phyloP scores from a whole-genome alignment of 306 rosid species.

The Psophocarpus tetragonolobus region DNA sequence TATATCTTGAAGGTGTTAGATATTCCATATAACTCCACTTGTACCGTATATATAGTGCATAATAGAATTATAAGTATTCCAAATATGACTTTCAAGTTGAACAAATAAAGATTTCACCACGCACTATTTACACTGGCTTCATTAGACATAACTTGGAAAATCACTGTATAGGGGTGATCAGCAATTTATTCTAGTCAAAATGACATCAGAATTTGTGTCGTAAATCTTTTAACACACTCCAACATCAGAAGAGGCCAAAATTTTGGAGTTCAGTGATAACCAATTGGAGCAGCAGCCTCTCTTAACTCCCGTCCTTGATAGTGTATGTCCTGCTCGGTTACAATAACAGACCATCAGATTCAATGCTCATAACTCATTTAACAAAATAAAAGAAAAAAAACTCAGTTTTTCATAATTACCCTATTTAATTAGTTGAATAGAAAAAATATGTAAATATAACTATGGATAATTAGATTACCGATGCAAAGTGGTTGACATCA shows the following conservation, averaged over 20 bases:
- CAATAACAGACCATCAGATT: slow-evolving; percentile 9
- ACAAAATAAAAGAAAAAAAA: too few relatives aligned
- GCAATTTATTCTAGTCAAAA: slow-evolving; percentile 31
- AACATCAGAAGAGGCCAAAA: not conserved
- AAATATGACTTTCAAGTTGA: slow-evolving; percentile 14
- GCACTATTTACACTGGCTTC: slow-evolving; percentile 31
- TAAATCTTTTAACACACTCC: not conserved
- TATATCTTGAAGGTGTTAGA: too few relatives aligned
- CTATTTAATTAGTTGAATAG: not conserved
- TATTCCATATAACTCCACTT: slow-evolving; percentile 19
- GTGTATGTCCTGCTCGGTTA: slow-evolving; percentile 66
- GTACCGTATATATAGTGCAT: slow-evolving; percentile 11
- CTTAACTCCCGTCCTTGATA: slow-evolving; percentile 63
- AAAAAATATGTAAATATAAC: not conserved
- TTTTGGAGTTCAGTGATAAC: slow-evolving; percentile 61
- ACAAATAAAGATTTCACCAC: slow-evolving; percentile 14
- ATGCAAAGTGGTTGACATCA: slow-evolving; percentile 82
- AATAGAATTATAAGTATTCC: not conserved
- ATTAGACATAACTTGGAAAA: too few relatives aligned
- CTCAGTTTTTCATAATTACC: too few relatives aligned
- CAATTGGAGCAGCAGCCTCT: slow-evolving; percentile 70
- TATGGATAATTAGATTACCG: slow-evolving; percentile 58
- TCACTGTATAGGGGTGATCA: not conserved
- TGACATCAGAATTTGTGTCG: not conserved
- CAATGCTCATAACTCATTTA: not conserved